Percentiles rank a stretch among this genome's conserved stretches.
Conservation (phyloP, 805 yeast species). For the Sungouiella blattae region DNA sequence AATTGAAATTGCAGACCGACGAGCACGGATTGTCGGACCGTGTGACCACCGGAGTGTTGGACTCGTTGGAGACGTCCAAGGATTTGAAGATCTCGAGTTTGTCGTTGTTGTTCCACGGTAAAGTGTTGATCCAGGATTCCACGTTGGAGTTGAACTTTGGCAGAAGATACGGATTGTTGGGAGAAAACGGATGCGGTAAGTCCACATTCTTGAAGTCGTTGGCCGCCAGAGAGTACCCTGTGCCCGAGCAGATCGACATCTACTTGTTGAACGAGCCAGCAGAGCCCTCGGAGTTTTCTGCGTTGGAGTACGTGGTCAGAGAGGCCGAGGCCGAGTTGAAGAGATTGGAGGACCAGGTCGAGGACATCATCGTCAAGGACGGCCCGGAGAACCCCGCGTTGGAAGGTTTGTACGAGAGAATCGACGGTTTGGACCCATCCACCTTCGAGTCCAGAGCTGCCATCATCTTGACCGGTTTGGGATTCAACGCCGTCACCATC, state of each 20-base stretch:
- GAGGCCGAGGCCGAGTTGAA: slow-evolving; percentile 94
- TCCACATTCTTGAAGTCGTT: slow-evolving; percentile 89
- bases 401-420: slow-evolving; percentile 90
- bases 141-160: slow-evolving; percentile 91
- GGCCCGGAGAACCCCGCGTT: slow-evolving; percentile 90
- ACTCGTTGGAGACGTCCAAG: slow-evolving; percentile 83
- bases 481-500: slow-evolving; percentile 85
- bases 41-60: slow-evolving; percentile 96
- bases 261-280: slow-evolving; percentile 97
- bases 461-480: slow-evolving; percentile 91
- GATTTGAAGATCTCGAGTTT: slow-evolving; percentile 90
- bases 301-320: slow-evolving; percentile 92
- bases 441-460: slow-evolving; percentile 98
- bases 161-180: slow-evolving; percentile 94
- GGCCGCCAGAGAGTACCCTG: slow-evolving; percentile 95
- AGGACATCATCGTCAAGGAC: slow-evolving; percentile 80
- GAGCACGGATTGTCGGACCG: slow-evolving; percentile 93
- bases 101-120: slow-evolving; percentile 94
- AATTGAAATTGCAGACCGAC: slow-evolving; percentile 90
- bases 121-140: slow-evolving; percentile 91
- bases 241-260: slow-evolving; percentile 88
- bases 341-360: slow-evolving; percentile 86
- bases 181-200: slow-evolving; percentile 99
- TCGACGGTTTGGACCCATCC: slow-evolving; percentile 92
- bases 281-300: slow-evolving; percentile 85